Evolutionary conservation across 805 yeast genomes (phyloP).

Genomic region (Lachancea thermotolerans): DNA sequence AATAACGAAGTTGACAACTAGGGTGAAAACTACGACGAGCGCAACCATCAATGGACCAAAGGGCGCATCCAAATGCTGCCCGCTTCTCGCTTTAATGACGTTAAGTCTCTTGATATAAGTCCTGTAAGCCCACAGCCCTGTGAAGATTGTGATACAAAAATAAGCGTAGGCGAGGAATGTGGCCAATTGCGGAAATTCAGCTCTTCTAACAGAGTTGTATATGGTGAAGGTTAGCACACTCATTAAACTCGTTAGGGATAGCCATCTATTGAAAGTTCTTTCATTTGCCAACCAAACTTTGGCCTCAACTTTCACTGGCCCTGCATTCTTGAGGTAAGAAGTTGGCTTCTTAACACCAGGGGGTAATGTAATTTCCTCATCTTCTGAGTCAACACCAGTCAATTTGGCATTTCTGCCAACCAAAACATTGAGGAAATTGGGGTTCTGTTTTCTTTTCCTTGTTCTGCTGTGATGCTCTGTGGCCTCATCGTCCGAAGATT

Average conservation of each 20-base stretch:
- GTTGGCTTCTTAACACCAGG: conserved; percentile 84
- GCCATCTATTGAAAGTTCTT: conserved; percentile 94
- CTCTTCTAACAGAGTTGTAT: conserved; percentile 62
- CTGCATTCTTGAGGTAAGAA: conserved; percentile 73
- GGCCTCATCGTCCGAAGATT: conserved; percentile 42
- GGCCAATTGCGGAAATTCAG: conserved; percentile 61
- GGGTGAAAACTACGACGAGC: conserved; percentile 55
- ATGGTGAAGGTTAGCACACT: conserved; percentile 81
- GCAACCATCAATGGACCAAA: conserved; percentile 83
- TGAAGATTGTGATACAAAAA: conserved; percentile 73
- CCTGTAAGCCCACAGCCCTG: conserved; percentile 84
- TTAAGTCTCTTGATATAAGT: conserved; percentile 65
- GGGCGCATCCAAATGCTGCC: conserved; percentile 82
- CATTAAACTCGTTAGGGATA: conserved; percentile 78
- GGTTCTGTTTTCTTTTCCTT: conserved; percentile 21
- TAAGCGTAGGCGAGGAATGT: conserved; percentile 67
- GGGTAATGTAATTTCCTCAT: conserved; percentile 79
- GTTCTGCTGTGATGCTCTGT: conserved; percentile 5
- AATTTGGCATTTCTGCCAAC: conserved; percentile 38
- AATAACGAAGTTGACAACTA: conserved; percentile 64
- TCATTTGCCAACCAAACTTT: conserved; percentile 98
- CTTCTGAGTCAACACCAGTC: conserved; percentile 72
- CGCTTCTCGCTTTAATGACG: conserved; percentile 73
- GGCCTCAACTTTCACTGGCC: conserved; percentile 91
- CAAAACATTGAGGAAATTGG: conserved; percentile 33